Evolutionary conservation across 176 grass and related monocot species (phyloP), one percentile per base, ranked within the genome.

Genomic region (Echinochloa phyllopogon): DNA sequence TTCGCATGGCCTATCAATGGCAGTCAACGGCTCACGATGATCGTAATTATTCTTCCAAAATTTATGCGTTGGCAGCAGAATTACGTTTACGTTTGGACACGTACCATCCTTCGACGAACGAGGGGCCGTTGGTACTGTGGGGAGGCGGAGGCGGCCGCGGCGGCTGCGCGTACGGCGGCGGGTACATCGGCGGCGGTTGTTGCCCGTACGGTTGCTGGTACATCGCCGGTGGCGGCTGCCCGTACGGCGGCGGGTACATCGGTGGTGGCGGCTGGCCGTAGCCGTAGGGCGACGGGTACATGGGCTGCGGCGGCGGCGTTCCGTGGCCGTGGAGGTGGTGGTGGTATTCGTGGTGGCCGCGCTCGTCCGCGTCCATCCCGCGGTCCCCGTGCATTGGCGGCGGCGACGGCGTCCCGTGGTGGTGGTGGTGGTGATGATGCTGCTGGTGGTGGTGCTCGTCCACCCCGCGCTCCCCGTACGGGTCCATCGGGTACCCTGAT

Each of bases 121-220:
- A 82, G 18, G 86, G 82, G 62, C 78, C 60, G 52, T 38, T 40
- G 69, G 24, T 53, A 79, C 84, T 69, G 24, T 74, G 86, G 25
- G 85, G 85, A 1, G 84, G 87, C 5, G 87, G 92, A 1, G 86
- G 86, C 9, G 88, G 92, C 1, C 84, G 89, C 8, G 89, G 92
- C 59, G 87, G 87, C 27, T 79, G 86, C 15, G 82, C 86, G 68
- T 88, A 86, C 76, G 64, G 65, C 58, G 78, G 84, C 72, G 86
- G 86, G 53, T 94, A 90, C 18, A 81, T 74, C 78, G 2, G 72
- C 73, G 50, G 81, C 33, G 65, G 88, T 29, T 27, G 80, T 10
- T 81, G 65, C 21, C 33, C 78, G 70, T 83, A 83, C 29, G 56
- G 77, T 4, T 59, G 81, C 17, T 56, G 47, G 74, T 92, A 86